Base-by-base conservation (phyloP, 208 protist species). In the Trypanosoma avium region DNA sequence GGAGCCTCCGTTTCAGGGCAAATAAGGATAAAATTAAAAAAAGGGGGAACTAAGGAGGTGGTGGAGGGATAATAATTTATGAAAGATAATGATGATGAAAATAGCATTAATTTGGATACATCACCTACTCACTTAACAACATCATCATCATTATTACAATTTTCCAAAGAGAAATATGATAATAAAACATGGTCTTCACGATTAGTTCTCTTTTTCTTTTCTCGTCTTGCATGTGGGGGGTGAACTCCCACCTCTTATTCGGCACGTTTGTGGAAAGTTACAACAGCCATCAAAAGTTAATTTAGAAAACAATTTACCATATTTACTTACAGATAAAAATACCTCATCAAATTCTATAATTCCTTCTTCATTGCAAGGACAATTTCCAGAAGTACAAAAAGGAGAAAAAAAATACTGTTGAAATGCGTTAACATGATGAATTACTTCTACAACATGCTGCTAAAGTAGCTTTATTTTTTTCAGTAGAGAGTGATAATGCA, bases 401-500 rank as follows among this genome's bases (percentile, higher is more conserved):
- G 8, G 47, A 32, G 13, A 12, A 0, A 30, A 24, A 52, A 30
- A 3, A 15, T n/a, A 10, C 26, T 13, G 3, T 40, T 32, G 30
- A 13, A 2, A 38, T 50, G 17, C 35, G 26, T 38, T 0, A 49
- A 22, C 30, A 54, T 13, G 54, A 60, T 48, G n/a, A 47, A 29
- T 42, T 52, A 26, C 27, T 48, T 8, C 36, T 75, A 7, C 36
- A 29, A 3, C 48, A 47, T 24, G 33, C 36, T 46, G 62, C 61
- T 21, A 65, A 70, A 45, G 61, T 78, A 3, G 82, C 84, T 0
- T 61, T 90, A 29, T 67, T 94, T 27, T 86, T 94, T 29, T 70
- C 79, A 38, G 79, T 78, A 10, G 88, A 94, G 58, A 77, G 67
- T 73, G 59, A 73, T 2, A 38, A 61, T 6, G 78, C 75, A 13